A percentile compares a stretch with the other conserved stretches of the same genome.
Conservation (phyloP, 2,329 filamentous ascomycete genomes). For the Aquanectria penicillioides region DNA sequence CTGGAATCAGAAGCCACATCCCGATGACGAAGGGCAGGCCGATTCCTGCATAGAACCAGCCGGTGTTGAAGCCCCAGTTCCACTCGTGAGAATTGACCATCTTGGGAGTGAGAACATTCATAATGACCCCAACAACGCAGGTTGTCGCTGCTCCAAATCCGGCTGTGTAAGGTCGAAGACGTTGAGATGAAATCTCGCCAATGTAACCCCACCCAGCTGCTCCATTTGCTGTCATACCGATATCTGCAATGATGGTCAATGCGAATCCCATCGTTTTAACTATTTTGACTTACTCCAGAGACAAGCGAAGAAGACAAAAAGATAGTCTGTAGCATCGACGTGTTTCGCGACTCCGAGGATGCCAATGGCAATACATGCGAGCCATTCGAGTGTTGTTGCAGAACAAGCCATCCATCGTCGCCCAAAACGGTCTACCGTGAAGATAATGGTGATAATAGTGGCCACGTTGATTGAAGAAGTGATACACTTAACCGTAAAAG, state of each 20-base stretch:
- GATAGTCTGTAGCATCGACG: constrained; percentile 15
- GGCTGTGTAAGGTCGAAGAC: constrained; percentile 45
- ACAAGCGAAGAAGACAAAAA: constrained; percentile 24
- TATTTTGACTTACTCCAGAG: constrained; percentile 26
- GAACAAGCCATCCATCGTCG: constrained; percentile 23
- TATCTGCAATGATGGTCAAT: neutral
- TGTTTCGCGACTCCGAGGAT: constrained; percentile 24
- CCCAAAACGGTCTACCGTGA: constrained; percentile 19
- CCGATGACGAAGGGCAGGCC: constrained; percentile 23
- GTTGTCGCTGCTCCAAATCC: constrained; percentile 42
- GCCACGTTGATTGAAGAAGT: constrained; percentile 32
- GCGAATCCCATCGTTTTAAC: neutral
- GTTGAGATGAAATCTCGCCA: constrained; percentile 49
- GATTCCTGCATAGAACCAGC: constrained; percentile 42
- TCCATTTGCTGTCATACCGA: constrained; percentile 25
- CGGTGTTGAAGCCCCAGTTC: constrained; percentile 44
- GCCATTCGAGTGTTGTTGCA: constrained; percentile 22
- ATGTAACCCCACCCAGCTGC: constrained; percentile 42
- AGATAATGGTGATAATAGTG: constrained; percentile 21
- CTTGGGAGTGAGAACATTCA: constrained; percentile 41
- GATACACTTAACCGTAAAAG: constrained; percentile 36
- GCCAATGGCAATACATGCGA: constrained; percentile 17
- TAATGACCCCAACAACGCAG: constrained; percentile 38
- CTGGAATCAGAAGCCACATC: constrained; percentile 14
- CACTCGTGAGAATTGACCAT: constrained; percentile 44